Conservation (phyloP, 768 basidiomycete genomes). For the Lactarius hengduanensis region DNA sequence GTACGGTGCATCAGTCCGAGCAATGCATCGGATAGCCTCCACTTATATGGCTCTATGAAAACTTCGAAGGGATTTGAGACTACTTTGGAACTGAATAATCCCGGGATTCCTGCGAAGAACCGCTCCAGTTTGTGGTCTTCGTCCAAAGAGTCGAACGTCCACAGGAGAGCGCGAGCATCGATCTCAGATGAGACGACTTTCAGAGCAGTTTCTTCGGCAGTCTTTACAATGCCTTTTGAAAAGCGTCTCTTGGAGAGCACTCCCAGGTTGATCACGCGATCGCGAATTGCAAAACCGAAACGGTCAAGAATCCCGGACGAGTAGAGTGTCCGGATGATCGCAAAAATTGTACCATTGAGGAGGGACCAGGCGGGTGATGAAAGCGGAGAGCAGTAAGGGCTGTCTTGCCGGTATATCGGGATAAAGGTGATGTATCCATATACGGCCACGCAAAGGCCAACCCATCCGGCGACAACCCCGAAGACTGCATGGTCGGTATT, state of each 20-base stretch:
- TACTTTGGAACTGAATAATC: background rate
- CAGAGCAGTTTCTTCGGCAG: background rate
- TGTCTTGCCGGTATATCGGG: background rate
- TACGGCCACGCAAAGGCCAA: background rate
- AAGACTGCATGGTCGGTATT: constrained; percentile 1
- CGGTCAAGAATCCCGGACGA: background rate
- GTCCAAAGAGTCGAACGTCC: background rate
- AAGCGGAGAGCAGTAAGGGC: background rate
- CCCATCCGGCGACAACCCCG: background rate
- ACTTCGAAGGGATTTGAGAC: background rate
- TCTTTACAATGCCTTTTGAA: background rate
- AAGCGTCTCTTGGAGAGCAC: background rate
- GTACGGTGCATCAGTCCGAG: background rate
- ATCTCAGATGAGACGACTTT: background rate
- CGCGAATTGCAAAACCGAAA: background rate
- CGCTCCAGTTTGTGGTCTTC: constrained; percentile 6
- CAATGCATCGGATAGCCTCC: background rate
- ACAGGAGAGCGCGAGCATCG: background rate
- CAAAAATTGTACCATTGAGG: background rate
- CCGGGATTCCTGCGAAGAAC: constrained; percentile 11
- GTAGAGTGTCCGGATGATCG: background rate
- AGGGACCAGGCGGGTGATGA: background rate
- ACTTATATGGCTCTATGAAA: background rate
- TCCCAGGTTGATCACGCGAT: background rate
- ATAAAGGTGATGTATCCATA: background rate